These are phyloP conservation scores for Fusarium protoensiforme DNA, from an alignment of 2,329 filamentous ascomycete species.

Conservation along the genomic window DNA sequence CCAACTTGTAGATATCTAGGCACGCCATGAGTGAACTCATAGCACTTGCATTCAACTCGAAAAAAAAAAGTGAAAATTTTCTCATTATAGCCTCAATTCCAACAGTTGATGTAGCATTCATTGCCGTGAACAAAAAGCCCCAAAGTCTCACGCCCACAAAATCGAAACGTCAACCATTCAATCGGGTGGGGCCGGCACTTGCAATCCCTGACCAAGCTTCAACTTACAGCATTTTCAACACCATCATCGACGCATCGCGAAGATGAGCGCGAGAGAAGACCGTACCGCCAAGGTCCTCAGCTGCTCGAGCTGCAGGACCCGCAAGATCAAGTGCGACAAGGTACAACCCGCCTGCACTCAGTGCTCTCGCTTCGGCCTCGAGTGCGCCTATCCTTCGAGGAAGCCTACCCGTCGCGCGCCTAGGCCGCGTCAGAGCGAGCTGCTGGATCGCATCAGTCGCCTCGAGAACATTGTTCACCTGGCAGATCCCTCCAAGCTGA, in stretches of 20 bases:
- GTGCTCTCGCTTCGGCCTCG: slow-evolving; percentile 59
- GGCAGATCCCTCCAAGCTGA: slow-evolving; percentile 49
- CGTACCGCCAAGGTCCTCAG: slow-evolving; percentile 52
- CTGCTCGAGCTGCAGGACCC: slow-evolving; percentile 71
- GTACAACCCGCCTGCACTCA: slow-evolving; percentile 63
- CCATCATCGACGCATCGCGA: background rate
- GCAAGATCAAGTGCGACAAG: slow-evolving; percentile 71
- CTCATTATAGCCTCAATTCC: background rate
- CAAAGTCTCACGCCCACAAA: slow-evolving; percentile 19
- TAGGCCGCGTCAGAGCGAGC: slow-evolving; percentile 55
- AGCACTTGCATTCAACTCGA: background rate
- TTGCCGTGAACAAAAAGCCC: background rate
- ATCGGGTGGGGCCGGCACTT: slow-evolving; percentile 27
- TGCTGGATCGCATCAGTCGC: slow-evolving; percentile 56
- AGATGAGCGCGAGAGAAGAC: slow-evolving; percentile 30
- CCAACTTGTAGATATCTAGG: background rate
- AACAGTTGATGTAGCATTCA: background rate
- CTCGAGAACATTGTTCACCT: slow-evolving; percentile 59
- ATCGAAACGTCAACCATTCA: slow-evolving; percentile 22
- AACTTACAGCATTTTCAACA: slow-evolving; percentile 23
- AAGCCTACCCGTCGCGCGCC: slow-evolving; percentile 56
- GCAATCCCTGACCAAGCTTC: background rate
- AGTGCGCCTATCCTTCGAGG: slow-evolving; percentile 60
- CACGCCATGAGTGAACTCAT: too few species aligned
- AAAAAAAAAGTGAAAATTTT: background rate